Conservation (phyloP, 768 basidiomycete genomes). For the Tephrocybe sp. region DNA sequence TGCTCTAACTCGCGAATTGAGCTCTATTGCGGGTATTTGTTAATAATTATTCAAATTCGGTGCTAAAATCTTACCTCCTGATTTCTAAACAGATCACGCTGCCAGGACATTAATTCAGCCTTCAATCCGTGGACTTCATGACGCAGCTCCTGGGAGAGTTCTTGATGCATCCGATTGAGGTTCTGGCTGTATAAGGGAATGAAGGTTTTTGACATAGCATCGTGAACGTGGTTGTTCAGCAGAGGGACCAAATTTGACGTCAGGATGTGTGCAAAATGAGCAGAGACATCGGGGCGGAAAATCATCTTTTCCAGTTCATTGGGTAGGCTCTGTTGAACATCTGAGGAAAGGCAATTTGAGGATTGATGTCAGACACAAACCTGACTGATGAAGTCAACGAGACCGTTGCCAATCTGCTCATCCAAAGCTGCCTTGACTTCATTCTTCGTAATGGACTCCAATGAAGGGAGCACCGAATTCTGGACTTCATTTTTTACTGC, state of each 20-base stretch:
- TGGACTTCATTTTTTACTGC: conserved; percentile 86
- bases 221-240: conserved; percentile 81
- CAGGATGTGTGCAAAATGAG: conserved; percentile 73
- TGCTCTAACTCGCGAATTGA: conserved; percentile 81
- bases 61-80: conserved; percentile 60
- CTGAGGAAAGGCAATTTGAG: conserved; percentile 13
- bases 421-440: conserved; percentile 79
- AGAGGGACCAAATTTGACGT: conserved; percentile 70
- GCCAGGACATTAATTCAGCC: conserved; percentile 79
- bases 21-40: conserved; percentile 37
- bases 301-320: conserved; percentile 78
- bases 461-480: conserved; percentile 76
- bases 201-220: conserved; percentile 68
- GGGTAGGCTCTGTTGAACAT: conserved; percentile 57
- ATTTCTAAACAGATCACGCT: conserved; percentile 69
- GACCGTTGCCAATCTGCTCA: conserved; percentile 71
- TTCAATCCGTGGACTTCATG: conserved; percentile 75
- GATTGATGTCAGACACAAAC: conserved; percentile 36
- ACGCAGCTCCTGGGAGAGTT: conserved; percentile 71
- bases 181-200: conserved; percentile 76
- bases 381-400: conserved; percentile 71
- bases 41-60: conserved; percentile 4
- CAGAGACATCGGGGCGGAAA: conserved; percentile 71
- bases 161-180: conserved; percentile 76
- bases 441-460: conserved; percentile 77